Evolutionary conservation across 169 alveolate genomes (phyloP).

Genomic region (Amoebophrya sp.): DNA sequence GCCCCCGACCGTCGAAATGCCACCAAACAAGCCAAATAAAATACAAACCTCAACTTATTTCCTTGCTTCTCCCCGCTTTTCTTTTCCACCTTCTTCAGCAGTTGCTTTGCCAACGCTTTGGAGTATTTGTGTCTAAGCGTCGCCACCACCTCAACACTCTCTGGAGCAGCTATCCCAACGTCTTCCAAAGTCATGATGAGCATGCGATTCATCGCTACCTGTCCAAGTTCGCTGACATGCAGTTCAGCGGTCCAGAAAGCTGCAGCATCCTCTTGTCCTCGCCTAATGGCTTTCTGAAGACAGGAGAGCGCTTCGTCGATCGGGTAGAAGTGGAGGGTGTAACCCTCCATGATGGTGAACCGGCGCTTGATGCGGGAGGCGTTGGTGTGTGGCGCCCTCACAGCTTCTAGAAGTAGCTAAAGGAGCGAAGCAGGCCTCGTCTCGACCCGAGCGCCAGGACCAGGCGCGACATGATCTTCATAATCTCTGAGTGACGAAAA

Average conservation of each 20-base stretch:
- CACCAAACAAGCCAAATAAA: no score
- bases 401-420: neutral
- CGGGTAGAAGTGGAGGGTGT: neutral
- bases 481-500: neutral
- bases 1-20: no score
- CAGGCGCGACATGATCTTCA: neutral
- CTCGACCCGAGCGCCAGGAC: neutral
- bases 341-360: no score
- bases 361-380: no score
- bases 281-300: neutral
- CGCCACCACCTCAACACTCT: neutral
- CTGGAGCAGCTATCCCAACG: conserved; percentile 1
- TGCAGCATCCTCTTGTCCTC: neutral
- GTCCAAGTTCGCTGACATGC: neutral
- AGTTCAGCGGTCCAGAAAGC: neutral
- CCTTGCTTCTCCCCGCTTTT: neutral
- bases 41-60: no score
- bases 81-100: neutral
- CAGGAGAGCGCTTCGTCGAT: conserved; percentile 8
- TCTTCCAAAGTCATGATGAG: neutral
- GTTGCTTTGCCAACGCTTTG: neutral
- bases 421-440: neutral
- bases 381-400: no score
- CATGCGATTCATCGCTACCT: neutral
- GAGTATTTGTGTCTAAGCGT: neutral